Evolutionary conservation across 208 protist genomes (phyloP), one percentile per base, ranked within the genome.

Genomic region (Crithidia brevicula): DNA sequence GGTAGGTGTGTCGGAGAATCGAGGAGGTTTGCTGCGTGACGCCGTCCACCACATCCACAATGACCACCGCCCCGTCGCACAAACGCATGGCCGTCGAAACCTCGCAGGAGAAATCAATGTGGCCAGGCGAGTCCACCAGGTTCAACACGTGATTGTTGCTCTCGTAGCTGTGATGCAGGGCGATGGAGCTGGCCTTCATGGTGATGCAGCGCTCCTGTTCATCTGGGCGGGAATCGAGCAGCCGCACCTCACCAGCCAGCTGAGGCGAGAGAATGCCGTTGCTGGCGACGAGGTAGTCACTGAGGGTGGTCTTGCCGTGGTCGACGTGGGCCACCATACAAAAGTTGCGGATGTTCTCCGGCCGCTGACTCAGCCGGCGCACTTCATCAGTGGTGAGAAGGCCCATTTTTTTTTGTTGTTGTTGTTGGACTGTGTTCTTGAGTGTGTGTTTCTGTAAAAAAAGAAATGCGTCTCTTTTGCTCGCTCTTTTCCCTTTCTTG

Each of bases 11-110:
- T 11, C 95, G 83, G 23, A 99, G 81, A 46, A 99, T 99, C 28
- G 93, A 82, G 53, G 66, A 83, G 25, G 95, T 97, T 60, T 99
- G 97, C 69, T 97, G 92, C 47, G 93, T 97, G 30, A 99, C 96
- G 40, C 98, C 99, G 79, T 99, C 99, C 27, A 99, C 92, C 0
- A 96, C 97, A 78, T 99, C 99, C 3, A 99, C 98, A 22, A 99
- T 74, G 7, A 99, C 81, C 18, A 99, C 63, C 8, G 95, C 95
- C 23, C 98, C 98, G 77, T 99, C 99, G 67, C 90, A 96, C 47
- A 99, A 77, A 33, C 98, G 85, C 70, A 99, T 97, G 10, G 98
- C 98, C 15, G 97, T 98, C 5, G 97, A 99, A 4, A 99, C 98
- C 72, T 98, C 94, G 46, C 85, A 94, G 8, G 91, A 96, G 75